phyloP scores from a whole-genome alignment of 805 yeast species.

The Metschnikowia colocasiae region DNA sequence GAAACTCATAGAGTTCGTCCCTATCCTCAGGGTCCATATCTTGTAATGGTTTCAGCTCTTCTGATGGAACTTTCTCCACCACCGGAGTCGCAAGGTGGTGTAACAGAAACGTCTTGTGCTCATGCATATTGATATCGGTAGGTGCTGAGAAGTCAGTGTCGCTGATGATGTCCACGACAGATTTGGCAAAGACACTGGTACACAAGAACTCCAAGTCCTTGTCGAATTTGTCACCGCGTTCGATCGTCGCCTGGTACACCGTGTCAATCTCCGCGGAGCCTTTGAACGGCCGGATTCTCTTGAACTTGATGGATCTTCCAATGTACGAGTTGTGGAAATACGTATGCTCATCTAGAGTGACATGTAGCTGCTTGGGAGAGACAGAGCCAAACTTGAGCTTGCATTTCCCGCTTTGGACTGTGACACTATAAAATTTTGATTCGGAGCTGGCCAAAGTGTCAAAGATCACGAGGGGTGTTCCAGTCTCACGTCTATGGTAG shows the following conservation, averaged over 20 bases:
- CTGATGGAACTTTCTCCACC: background rate
- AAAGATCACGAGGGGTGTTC: slow-evolving; percentile 2
- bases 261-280: slow-evolving; percentile 8
- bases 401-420: slow-evolving; percentile 3
- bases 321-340: slow-evolving; percentile 14
- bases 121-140: background rate
- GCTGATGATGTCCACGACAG: background rate
- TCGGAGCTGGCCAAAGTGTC: background rate
- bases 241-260: slow-evolving; percentile 1
- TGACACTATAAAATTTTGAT: slow-evolving; percentile 3
- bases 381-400: slow-evolving; percentile 6
- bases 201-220: slow-evolving; percentile 12
- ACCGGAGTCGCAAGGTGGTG: background rate
- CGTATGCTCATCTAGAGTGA: slow-evolving; percentile 12
- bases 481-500: slow-evolving; percentile 3
- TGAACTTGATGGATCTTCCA: slow-evolving; percentile 14
- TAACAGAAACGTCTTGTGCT: background rate
- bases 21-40: background rate
- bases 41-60: background rate
- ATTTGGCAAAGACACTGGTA: slow-evolving; percentile 7
- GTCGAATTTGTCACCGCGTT: slow-evolving; percentile 2
- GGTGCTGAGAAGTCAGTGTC: background rate
- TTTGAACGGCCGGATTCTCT: slow-evolving; percentile 12
- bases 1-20: slow-evolving; percentile 14
- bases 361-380: background rate